These are phyloP conservation scores for Aspergillus nomiae DNA, from an alignment of 2,329 filamentous ascomycete species.

Conservation along the genomic window DNA sequence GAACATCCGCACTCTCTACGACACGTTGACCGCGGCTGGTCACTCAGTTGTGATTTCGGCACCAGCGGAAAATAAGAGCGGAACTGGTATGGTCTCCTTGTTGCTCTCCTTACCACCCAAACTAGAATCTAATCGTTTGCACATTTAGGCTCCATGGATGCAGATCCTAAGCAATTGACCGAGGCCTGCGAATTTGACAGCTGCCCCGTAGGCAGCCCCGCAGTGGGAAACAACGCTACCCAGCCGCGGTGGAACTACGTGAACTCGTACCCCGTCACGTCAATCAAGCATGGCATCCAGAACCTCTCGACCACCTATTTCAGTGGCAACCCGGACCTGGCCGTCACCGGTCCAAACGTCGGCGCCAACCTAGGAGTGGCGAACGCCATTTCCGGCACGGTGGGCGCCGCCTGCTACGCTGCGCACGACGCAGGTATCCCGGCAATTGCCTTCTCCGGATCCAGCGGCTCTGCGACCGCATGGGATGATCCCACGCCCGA, in stretches of 20 bases:
- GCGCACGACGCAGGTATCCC: constrained; percentile 58
- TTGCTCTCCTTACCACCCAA: no score
- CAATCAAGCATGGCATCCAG: constrained; percentile 64
- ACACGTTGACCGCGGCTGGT: constrained; percentile 56
- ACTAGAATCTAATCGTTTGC: not conserved
- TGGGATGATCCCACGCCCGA: constrained; percentile 54
- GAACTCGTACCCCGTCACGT: constrained; percentile 68
- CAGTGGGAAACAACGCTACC: constrained; percentile 59
- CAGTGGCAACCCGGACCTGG: constrained; percentile 60
- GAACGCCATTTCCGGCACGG: constrained; percentile 65
- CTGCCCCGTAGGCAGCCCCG: constrained; percentile 59
- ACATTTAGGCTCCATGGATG: constrained; percentile 54
- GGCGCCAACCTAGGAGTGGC: constrained; percentile 59
- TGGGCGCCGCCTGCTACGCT: constrained; percentile 65
- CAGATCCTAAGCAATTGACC: constrained; percentile 51
- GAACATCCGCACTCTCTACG: constrained; percentile 64
- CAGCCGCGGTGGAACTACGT: constrained; percentile 68
- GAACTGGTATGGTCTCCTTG: constrained; percentile 50
- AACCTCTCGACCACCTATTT: constrained; percentile 58
- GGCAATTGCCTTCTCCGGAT: constrained; percentile 68
- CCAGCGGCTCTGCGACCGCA: constrained; percentile 51
- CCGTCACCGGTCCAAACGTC: constrained; percentile 66
- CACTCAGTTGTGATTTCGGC: constrained; percentile 66
- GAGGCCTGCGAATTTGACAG: constrained; percentile 62
- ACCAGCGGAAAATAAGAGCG: constrained; percentile 68